phyloP scores from a whole-genome alignment of 2,329 filamentous ascomycete genomes.

The Septoria petroselini region DNA sequence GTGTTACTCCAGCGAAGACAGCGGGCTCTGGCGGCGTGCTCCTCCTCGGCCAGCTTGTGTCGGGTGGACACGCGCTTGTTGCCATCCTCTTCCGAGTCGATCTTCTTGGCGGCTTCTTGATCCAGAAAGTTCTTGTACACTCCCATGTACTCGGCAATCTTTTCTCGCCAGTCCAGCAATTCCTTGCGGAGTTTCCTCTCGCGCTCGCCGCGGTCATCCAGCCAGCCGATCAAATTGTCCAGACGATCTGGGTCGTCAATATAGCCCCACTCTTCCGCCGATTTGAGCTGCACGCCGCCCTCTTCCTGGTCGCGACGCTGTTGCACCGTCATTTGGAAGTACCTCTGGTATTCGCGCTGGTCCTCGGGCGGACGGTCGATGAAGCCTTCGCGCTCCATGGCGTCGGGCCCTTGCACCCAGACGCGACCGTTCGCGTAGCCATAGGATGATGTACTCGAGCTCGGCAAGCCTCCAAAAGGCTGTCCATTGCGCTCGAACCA shows the following conservation, averaged over 20 bases:
- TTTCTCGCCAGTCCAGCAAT: constrained; percentile 68
- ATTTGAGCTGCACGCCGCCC: constrained; percentile 72
- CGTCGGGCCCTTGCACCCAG: constrained; percentile 94
- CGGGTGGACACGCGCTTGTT: constrained; percentile 59
- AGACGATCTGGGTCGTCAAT: constrained; percentile 77
- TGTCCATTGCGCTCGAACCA: constrained; percentile 99
- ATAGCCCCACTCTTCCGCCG: constrained; percentile 84
- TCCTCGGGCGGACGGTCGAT: constrained; percentile 72
- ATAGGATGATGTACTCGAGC: constrained; percentile 81
- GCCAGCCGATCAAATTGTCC: constrained; percentile 77
- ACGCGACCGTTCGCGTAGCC: constrained; percentile 91
- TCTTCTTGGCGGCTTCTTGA: constrained; percentile 50
- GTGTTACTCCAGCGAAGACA: constrained; percentile 66
- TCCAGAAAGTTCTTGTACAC: constrained; percentile 43
- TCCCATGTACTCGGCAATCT: constrained; percentile 69
- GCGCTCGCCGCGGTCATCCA: constrained; percentile 81
- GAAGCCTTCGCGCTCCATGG: constrained; percentile 80
- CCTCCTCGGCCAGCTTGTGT: constrained; percentile 57
- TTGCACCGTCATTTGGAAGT: constrained; percentile 77
- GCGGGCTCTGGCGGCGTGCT: constrained; percentile 53
- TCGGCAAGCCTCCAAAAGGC: constrained; percentile 85
- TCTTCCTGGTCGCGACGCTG: constrained; percentile 86
- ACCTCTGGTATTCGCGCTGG: constrained; percentile 70
- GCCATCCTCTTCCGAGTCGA: constrained; percentile 47
- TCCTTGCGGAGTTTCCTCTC: constrained; percentile 88